Evolutionary conservation across 2,329 filamentous ascomycete species (phyloP).

Genomic region (Xylaria sp.): DNA sequence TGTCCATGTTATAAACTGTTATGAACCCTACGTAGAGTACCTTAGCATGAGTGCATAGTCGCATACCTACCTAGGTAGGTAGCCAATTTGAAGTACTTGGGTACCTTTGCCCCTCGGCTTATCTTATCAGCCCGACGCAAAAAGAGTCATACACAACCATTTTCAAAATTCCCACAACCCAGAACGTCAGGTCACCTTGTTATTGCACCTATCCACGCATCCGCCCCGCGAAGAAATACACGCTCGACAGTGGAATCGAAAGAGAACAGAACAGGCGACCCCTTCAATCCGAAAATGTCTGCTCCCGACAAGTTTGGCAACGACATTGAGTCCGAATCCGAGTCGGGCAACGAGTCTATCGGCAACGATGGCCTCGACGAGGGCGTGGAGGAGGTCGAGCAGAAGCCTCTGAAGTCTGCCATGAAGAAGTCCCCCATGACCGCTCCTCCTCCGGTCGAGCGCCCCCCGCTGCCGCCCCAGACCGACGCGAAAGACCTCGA

Average conservation of each 20-base stretch:
- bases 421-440: conserved; percentile 75
- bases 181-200: conserved; percentile 23
- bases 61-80: too few relatives aligned
- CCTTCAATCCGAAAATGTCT: conserved; percentile 46
- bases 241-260: neutral
- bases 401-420: conserved; percentile 78
- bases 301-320: conserved; percentile 68
- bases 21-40: neutral
- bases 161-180: conserved; percentile 27
- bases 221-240: neutral
- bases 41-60: neutral
- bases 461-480: conserved; percentile 73
- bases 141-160: conserved; percentile 32
- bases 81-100: too few relatives aligned
- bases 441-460: conserved; percentile 57
- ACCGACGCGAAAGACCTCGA: conserved; percentile 91
- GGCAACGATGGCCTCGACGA: conserved; percentile 56
- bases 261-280: neutral
- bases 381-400: conserved; percentile 58
- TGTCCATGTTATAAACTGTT: too few relatives aligned
- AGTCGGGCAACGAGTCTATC: conserved; percentile 65
- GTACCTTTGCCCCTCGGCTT: conserved; percentile 28
- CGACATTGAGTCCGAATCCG: conserved; percentile 74
- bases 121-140: conserved; percentile 25
- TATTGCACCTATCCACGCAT: neutral